phyloP scores from a whole-genome alignment of 352 stramenopile genomes.

The Phytophthora pseudosyringae region DNA sequence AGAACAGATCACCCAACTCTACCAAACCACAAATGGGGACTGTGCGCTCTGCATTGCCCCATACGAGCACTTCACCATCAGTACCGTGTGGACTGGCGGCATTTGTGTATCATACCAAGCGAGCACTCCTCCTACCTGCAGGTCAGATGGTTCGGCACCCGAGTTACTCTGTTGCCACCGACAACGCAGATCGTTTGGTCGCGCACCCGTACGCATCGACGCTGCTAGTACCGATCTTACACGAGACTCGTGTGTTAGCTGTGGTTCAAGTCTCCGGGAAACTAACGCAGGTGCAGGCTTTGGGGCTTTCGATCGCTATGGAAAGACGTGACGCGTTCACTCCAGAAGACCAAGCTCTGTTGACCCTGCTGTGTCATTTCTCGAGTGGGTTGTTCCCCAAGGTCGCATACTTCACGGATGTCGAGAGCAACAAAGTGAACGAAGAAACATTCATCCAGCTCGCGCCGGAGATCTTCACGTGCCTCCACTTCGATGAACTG shows the following conservation, averaged over 20 bases:
- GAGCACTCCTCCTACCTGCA: slow-evolving; percentile 60
- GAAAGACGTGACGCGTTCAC: slow-evolving; percentile 71
- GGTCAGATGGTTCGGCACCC: slow-evolving; percentile 54
- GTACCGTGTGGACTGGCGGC: slow-evolving; percentile 63
- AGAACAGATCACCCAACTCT: slow-evolving; percentile 21
- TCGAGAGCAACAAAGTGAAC: slow-evolving; percentile 85
- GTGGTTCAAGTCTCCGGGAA: slow-evolving; percentile 77
- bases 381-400: slow-evolving; percentile 71
- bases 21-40: slow-evolving; percentile 39
- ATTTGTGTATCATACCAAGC: slow-evolving; percentile 71
- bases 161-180: slow-evolving; percentile 55
- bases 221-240: slow-evolving; percentile 60
- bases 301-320: slow-evolving; percentile 67
- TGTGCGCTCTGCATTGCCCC: slow-evolving; percentile 50
- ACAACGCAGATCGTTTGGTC: slow-evolving; percentile 72
- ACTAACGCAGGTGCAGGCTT: slow-evolving; percentile 54
- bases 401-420: slow-evolving; percentile 78
- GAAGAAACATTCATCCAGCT: slow-evolving; percentile 80
- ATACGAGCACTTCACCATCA: slow-evolving; percentile 15
- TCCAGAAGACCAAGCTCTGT: slow-evolving; percentile 56
- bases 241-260: slow-evolving; percentile 43
- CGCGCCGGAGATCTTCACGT: slow-evolving; percentile 81
- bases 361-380: slow-evolving; percentile 65
- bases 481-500: slow-evolving; percentile 78
- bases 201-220: slow-evolving; percentile 62